Evolutionary conservation across 129 eudicot genomes (phyloP).

Genomic region (Helianthus annuus): HanXRQr2.0-SUNRISE NC_035439.2:144723289-144723788

Average conservation of each 20-base stretch:
- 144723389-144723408: slow-evolving; percentile 29
- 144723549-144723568: slow-evolving; percentile 28
- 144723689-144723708: slow-evolving; percentile 50
- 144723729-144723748: slow-evolving; percentile 36
- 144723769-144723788: slow-evolving; percentile 27
- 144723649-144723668: slow-evolving; percentile 48
- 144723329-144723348: slow-evolving; percentile 41
- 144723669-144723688: slow-evolving; percentile 50
- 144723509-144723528: slow-evolving; percentile 50
- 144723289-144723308: slow-evolving; percentile 47
- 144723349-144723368: slow-evolving; percentile 70
- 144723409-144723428: slow-evolving; percentile 60
- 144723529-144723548: slow-evolving; percentile 48
- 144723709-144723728: slow-evolving; percentile 44
- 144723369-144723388: slow-evolving; percentile 46
- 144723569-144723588: slow-evolving; percentile 40
- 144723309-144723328: slow-evolving; percentile 54
- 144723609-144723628: slow-evolving; percentile 51
- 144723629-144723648: slow-evolving; percentile 45
- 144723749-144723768: slow-evolving; percentile 40
- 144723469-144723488: slow-evolving; percentile 41
- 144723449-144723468: slow-evolving; percentile 50
- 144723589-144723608: slow-evolving; percentile 40
- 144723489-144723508: slow-evolving; percentile 53
- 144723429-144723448: slow-evolving; percentile 47